Conservation (phyloP, 2,329 filamentous ascomycete species). For the Colletotrichum lindemuthianum region DNA sequence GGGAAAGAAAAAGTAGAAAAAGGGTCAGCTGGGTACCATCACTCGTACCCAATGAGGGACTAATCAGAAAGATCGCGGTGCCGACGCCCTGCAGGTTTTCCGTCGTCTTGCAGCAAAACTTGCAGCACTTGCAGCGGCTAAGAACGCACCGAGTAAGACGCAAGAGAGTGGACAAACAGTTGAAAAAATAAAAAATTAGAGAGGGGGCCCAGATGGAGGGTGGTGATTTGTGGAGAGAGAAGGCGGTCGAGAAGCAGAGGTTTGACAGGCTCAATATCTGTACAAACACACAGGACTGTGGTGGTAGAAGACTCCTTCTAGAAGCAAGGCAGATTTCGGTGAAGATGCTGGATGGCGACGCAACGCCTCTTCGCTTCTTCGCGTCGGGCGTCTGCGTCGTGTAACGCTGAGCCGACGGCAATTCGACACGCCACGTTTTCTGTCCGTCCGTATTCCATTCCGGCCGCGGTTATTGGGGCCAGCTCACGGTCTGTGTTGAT, state of each 20-base stretch:
- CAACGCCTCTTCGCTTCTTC: neutral
- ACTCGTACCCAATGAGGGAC: constrained; percentile 24
- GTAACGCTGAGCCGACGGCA: constrained; percentile 11
- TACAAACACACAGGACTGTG: neutral
- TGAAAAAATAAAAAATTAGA: neutral
- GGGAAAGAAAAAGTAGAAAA: neutral
- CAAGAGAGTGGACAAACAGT: neutral
- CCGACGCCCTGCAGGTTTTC: constrained; percentile 12
- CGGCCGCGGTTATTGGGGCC: constrained; percentile 5
- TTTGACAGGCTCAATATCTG: neutral
- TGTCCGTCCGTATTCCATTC: neutral
- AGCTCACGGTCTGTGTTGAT: neutral
- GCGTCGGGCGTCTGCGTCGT: constrained; percentile 24
- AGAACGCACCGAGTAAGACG: neutral
- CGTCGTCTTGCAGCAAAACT: constrained; percentile 11
- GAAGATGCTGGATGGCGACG: neutral
- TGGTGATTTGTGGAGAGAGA: constrained; percentile 32
- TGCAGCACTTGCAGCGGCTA: constrained; percentile 17
- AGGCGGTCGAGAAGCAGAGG: constrained; percentile 27
- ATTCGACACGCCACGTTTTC: constrained; percentile 13
- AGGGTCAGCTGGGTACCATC: constrained; percentile 20
- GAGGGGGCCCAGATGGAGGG: constrained; percentile 5
- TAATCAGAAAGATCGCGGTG: neutral
- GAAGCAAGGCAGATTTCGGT: neutral
- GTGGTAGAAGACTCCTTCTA: constrained; percentile 6